Conservation (phyloP, 1,284 basidiomycete genomes). For the Boletellus sp. region DNA sequence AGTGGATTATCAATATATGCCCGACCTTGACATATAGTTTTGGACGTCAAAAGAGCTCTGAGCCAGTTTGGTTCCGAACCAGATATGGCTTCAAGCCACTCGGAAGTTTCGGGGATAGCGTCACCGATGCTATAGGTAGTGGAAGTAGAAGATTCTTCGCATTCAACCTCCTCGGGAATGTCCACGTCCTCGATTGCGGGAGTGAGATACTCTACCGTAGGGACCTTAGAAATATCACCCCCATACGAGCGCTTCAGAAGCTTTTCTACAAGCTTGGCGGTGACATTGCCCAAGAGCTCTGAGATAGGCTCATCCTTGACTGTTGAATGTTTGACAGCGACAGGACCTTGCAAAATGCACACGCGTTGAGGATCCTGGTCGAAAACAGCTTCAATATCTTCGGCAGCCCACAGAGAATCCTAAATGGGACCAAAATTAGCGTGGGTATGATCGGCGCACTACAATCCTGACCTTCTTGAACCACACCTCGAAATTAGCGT, state of each 20-base stretch:
- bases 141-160: slow-evolving; percentile 42
- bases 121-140: slow-evolving; percentile 58
- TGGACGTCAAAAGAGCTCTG: slow-evolving; percentile 78
- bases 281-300: slow-evolving; percentile 88
- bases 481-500: slow-evolving; percentile 93
- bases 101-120: slow-evolving; percentile 53
- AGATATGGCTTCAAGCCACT: slow-evolving; percentile 86
- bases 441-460: slow-evolving; percentile 2
- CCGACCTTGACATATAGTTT: slow-evolving; percentile 81
- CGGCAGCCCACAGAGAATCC: slow-evolving; percentile 97
- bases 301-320: slow-evolving; percentile 92
- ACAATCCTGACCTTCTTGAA: slow-evolving; percentile 82
- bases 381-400: slow-evolving; percentile 97
- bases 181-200: slow-evolving; percentile 42
- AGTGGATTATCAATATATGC: slow-evolving; percentile 89
- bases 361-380: slow-evolving; percentile 98
- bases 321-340: slow-evolving; percentile 86
- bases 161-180: slow-evolving; percentile 46
- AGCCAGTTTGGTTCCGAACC: slow-evolving; percentile 85
- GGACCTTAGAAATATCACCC: slow-evolving; percentile 77
- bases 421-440: slow-evolving; percentile 33
- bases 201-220: slow-evolving; percentile 85
- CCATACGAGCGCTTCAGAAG: slow-evolving; percentile 81
- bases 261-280: slow-evolving; percentile 71
- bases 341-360: slow-evolving; percentile 95